phyloP scores from a whole-genome alignment of 2,329 filamentous ascomycete genomes.

The Penicillium olsonii region DNA sequence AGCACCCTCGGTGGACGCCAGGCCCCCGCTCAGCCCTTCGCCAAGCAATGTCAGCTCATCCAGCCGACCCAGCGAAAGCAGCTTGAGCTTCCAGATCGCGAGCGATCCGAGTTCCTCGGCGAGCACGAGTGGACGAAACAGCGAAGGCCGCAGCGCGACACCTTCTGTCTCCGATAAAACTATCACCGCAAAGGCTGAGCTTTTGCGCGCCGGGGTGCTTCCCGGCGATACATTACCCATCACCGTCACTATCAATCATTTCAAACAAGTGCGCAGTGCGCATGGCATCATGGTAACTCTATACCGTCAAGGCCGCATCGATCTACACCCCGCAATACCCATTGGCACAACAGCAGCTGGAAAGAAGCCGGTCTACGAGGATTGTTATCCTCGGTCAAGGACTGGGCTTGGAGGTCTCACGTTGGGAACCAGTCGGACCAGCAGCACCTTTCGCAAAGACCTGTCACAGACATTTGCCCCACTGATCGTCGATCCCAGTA shows the following conservation, averaged over 20 bases:
- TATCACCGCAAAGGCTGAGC: slow-evolving; percentile 82
- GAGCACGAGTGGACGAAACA: slow-evolving; percentile 43
- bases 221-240: slow-evolving; percentile 82
- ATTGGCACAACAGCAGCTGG: slow-evolving; percentile 64
- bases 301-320: slow-evolving; percentile 86
- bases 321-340: slow-evolving; percentile 68
- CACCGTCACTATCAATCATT: slow-evolving; percentile 80
- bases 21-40: slow-evolving; percentile 48
- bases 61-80: slow-evolving; percentile 68
- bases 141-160: slow-evolving; percentile 53
- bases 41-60: slow-evolving; percentile 71
- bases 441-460: slow-evolving; percentile 93
- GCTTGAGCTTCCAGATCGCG: slow-evolving; percentile 57
- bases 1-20: slow-evolving; percentile 33
- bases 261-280: slow-evolving; percentile 84
- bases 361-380: slow-evolving; percentile 72
- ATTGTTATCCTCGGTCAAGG: slow-evolving; percentile 82
- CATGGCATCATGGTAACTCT: slow-evolving; percentile 91
- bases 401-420: slow-evolving; percentile 86
- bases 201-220: slow-evolving; percentile 79
- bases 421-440: slow-evolving; percentile 80
- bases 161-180: slow-evolving; percentile 67
- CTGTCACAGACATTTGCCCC: slow-evolving; percentile 85
- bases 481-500: slow-evolving; percentile 80
- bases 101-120: slow-evolving; percentile 45